phyloP scores from a whole-genome alignment of 371 early-diverging fungal species.

The Mucor circinelloides region DNA sequence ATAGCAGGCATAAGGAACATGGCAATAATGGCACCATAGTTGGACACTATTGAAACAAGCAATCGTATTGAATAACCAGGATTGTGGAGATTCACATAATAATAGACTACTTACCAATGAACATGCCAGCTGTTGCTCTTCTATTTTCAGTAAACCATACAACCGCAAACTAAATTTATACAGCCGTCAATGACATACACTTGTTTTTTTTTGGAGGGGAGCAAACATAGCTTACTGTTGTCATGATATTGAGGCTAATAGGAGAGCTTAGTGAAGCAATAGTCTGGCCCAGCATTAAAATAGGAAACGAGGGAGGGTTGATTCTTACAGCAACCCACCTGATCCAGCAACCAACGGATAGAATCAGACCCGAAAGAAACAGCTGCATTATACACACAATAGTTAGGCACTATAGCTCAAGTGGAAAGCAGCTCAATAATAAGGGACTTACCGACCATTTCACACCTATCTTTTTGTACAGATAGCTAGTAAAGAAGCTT shows the following conservation, averaged over 20 bases:
- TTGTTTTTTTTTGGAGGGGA: not conserved
- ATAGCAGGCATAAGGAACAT: conserved; percentile 56
- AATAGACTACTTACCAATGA: conserved; percentile 23
- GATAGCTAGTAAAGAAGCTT: conserved; percentile 52
- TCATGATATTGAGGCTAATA: conserved; percentile 62
- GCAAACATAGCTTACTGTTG: conserved; percentile 35
- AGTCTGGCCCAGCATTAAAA: conserved; percentile 63
- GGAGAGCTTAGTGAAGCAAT: conserved; percentile 64
- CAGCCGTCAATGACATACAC: not conserved
- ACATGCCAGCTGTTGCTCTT: conserved; percentile 59
- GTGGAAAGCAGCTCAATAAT: not conserved
- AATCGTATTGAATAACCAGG: not conserved
- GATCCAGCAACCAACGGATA: conserved; percentile 61
- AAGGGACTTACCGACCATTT: conserved; percentile 40
- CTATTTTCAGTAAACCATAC: conserved; percentile 63
- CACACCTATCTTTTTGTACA: conserved; percentile 51
- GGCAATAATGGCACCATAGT: conserved; percentile 54
- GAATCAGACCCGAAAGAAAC: conserved; percentile 47
- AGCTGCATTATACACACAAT: not conserved
- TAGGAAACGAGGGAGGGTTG: conserved; percentile 42
- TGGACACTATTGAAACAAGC: conserved; percentile 15
- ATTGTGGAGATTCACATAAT: not conserved
- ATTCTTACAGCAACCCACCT: conserved; percentile 55
- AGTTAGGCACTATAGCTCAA: too few species aligned
- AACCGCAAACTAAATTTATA: conserved; percentile 40